Conservation (phyloP, 108 stramenopile species). For the Hondaea fermentalgiana region DNA sequence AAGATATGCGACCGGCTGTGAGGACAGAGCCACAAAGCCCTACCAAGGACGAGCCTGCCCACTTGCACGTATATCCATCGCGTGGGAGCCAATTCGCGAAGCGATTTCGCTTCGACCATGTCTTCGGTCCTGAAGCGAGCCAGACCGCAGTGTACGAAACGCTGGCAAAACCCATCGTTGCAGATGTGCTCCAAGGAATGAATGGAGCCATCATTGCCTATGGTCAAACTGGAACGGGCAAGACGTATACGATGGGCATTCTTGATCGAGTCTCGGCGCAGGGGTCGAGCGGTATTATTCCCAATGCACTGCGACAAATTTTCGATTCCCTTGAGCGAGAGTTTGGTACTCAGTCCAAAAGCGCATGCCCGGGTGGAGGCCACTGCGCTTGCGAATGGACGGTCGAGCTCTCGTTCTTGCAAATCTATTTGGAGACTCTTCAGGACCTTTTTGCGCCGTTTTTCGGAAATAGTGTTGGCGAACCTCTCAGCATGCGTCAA, state of each 20-base stretch:
- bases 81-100: background rate
- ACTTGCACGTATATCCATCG: background rate
- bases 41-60: background rate
- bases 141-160: background rate
- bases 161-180: background rate
- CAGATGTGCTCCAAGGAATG: background rate
- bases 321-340: slow-evolving; percentile 29
- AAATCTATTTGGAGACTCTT: slow-evolving; percentile 62
- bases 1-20: background rate
- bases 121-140: background rate
- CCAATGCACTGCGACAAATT: slow-evolving; percentile 36
- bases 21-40: background rate
- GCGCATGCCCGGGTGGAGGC: background rate
- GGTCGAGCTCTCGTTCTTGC: slow-evolving; percentile 32
- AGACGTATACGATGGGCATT: slow-evolving; percentile 30
- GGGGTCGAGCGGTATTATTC: slow-evolving; percentile 31
- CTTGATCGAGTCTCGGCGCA: slow-evolving; percentile 24
- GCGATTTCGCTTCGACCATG: background rate
- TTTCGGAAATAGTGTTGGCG: background rate
- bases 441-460: slow-evolving; percentile 47
- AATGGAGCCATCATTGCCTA: slow-evolving; percentile 10
- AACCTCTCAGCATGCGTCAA: background rate
- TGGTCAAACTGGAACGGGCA: slow-evolving; percentile 13
- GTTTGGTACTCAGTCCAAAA: background rate
- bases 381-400: background rate